These are phyloP conservation scores for Conticribra guillardii DNA, from an alignment of 108 stramenopile genomes.

Conservation along the genomic window DNA sequence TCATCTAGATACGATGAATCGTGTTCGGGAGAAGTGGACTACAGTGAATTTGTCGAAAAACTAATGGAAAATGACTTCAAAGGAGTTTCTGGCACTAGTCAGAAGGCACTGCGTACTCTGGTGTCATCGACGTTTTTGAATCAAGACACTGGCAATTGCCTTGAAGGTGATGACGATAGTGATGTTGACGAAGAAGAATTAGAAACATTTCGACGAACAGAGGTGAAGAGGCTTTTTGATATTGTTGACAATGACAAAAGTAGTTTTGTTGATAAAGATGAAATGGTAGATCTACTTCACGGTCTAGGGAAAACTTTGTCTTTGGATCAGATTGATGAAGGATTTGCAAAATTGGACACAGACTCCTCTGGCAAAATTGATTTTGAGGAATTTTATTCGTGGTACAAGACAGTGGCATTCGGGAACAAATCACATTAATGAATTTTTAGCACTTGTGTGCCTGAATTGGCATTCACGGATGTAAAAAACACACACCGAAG, in stretches of 20 bases:
- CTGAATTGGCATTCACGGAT: no score
- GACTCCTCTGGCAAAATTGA: slow-evolving; percentile 47
- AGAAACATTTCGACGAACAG: slow-evolving; percentile 43
- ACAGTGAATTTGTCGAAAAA: slow-evolving; percentile 62
- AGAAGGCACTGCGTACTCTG: slow-evolving; percentile 46
- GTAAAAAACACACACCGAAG: no score
- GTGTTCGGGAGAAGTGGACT: slow-evolving; percentile 68
- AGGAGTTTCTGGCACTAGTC: slow-evolving; percentile 38
- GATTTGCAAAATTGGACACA: slow-evolving; percentile 48
- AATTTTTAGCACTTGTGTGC: no score
- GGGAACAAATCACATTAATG: no score
- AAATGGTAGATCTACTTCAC: slow-evolving; percentile 47
- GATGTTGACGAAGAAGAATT: slow-evolving; percentile 61
- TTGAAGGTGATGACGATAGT: slow-evolving; percentile 54
- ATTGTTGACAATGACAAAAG: slow-evolving; percentile 58
- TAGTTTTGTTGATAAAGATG: slow-evolving; percentile 49
- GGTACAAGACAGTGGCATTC: slow-evolving; percentile 47
- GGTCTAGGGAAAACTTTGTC: slow-evolving; percentile 43
- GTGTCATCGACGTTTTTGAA: slow-evolving; percentile 54
- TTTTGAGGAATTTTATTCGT: slow-evolving; percentile 59
- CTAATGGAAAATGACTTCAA: slow-evolving; percentile 67
- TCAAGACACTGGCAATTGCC: slow-evolving; percentile 9
- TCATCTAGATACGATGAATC: slow-evolving; percentile 52
- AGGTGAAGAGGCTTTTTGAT: slow-evolving; percentile 53
- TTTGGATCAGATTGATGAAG: slow-evolving; percentile 35